Conservation (phyloP, 768 basidiomycete genomes). For the Holtermannia corniformis region DNA sequence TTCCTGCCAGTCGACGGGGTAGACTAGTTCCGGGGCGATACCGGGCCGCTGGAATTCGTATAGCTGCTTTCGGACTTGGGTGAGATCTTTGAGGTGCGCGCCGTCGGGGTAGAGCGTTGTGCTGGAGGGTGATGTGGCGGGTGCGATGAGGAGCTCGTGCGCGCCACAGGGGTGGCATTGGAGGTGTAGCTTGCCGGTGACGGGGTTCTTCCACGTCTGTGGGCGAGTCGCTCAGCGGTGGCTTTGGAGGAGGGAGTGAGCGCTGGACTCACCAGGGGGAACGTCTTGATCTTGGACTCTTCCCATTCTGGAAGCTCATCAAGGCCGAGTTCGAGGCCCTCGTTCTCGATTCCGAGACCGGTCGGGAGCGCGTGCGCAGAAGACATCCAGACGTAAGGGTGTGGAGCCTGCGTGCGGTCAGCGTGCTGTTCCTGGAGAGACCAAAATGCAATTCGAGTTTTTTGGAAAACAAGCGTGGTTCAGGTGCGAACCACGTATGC, state of each 20-base stretch:
- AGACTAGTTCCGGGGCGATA: slow-evolving; percentile 76
- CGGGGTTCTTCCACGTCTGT: slow-evolving; percentile 86
- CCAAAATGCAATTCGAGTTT: not conserved
- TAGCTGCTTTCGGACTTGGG: slow-evolving; percentile 59
- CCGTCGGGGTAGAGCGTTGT: slow-evolving; percentile 76
- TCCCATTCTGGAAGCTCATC: slow-evolving; percentile 73
- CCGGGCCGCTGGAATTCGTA: slow-evolving; percentile 84
- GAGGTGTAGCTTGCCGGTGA: slow-evolving; percentile 70
- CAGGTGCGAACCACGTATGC: slow-evolving; percentile 3
- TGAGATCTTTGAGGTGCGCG: slow-evolving; percentile 61
- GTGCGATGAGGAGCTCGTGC: slow-evolving; percentile 57
- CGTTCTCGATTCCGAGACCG: slow-evolving; percentile 71
- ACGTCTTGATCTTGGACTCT: slow-evolving; percentile 60
- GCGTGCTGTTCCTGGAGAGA: not conserved
- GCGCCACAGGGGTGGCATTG: slow-evolving; percentile 80
- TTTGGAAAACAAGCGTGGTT: not conserved
- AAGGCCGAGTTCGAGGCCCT: slow-evolving; percentile 59
- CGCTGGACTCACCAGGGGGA: slow-evolving; percentile 51
- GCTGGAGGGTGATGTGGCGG: slow-evolving; percentile 43
- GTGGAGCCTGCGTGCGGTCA: slow-evolving; percentile 46
- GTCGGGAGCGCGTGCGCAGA: slow-evolving; percentile 63
- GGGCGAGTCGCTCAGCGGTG: not conserved
- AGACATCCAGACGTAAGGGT: slow-evolving; percentile 87
- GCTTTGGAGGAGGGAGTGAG: not conserved
- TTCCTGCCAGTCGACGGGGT: slow-evolving; percentile 77